Evolutionary conservation across 177 flowering plant species (phyloP).

Genomic region (Vitis hybrid): DNA sequence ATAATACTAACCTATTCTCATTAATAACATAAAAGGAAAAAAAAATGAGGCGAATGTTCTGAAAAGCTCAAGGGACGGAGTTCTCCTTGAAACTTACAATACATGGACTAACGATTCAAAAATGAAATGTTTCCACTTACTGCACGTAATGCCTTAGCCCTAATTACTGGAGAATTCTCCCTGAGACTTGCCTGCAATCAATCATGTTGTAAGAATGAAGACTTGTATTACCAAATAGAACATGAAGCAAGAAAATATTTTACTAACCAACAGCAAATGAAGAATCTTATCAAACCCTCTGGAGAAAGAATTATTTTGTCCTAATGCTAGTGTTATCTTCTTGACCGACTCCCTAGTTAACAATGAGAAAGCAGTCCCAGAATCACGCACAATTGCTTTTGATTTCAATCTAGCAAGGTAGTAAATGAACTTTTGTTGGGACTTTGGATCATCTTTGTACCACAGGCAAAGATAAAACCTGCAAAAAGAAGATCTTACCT

Average conservation of each 20-base stretch:
- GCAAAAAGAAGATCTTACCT: slow-evolving; percentile 22
- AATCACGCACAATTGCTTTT: slow-evolving; percentile 63
- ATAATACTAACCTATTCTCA: slow-evolving; percentile 82
- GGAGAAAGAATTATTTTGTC: slow-evolving; percentile 81
- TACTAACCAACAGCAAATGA: slow-evolving; percentile 75
- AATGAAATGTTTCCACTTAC: slow-evolving; percentile 39
- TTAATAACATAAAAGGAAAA: slow-evolving; percentile 6
- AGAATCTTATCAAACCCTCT: slow-evolving; percentile 98
- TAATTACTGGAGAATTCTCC: slow-evolving; percentile 85
- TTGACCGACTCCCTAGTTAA: slow-evolving; percentile 71
- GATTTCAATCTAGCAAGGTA: slow-evolving; percentile 72
- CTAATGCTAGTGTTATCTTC: slow-evolving; percentile 76
- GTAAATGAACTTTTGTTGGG: slow-evolving; percentile 58
- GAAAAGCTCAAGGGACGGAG: not conserved
- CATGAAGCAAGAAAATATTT: slow-evolving; percentile 2
- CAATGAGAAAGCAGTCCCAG: slow-evolving; percentile 45
- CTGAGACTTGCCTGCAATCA: slow-evolving; percentile 76
- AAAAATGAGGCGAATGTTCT: not conserved
- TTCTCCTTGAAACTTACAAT: not conserved
- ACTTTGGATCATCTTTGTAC: slow-evolving; percentile 89
- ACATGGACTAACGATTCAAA: not conserved
- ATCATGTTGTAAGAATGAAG: slow-evolving; percentile 8
- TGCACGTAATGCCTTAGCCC: slow-evolving; percentile 93
- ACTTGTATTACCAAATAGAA: slow-evolving; percentile 1
- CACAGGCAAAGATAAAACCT: slow-evolving; percentile 96